A percentile compares a stretch with the other conserved stretches of the same genome.
phyloP scores from a whole-genome alignment of 257 asterid species.

The Petrea volubilis region DNA sequence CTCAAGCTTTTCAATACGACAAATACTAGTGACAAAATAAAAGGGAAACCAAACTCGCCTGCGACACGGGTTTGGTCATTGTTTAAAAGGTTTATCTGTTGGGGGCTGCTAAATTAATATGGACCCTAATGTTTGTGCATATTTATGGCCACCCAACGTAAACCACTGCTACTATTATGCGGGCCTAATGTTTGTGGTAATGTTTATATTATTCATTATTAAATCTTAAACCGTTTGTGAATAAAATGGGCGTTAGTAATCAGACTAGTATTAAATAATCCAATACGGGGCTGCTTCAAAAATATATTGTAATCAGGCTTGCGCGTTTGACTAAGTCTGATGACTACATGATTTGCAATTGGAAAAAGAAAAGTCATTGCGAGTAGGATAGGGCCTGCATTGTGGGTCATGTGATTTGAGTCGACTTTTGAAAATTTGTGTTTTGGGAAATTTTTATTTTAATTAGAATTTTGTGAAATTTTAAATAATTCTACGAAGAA shows the following conservation, averaged over 20 bases:
- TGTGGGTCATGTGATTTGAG: no score
- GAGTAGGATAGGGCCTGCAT: no score
- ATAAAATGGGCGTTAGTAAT: background rate
- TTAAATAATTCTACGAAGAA: no score
- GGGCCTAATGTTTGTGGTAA: background rate
- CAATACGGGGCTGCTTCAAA: background rate
- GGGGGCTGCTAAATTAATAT: constrained; percentile 14
- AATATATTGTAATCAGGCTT: background rate
- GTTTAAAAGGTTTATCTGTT: constrained; percentile 15
- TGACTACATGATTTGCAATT: background rate
- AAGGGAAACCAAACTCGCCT: constrained; percentile 33
- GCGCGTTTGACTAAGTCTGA: background rate
- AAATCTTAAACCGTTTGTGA: background rate
- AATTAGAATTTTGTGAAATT: no score
- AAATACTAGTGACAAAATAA: constrained; percentile 24
- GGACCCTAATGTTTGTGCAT: background rate
- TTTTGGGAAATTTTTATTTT: no score
- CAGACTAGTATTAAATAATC: background rate
- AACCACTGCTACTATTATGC: constrained; percentile 18
- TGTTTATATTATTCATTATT: background rate
- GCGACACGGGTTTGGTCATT: constrained; percentile 18
- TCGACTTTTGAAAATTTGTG: no score
- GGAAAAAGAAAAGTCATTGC: no score
- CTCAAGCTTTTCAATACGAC: constrained; percentile 8
- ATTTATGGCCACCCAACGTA: constrained; percentile 7